Evolutionary conservation across 208 protist species (phyloP).

Genomic region (Trypanosoma cruzi): DNA sequence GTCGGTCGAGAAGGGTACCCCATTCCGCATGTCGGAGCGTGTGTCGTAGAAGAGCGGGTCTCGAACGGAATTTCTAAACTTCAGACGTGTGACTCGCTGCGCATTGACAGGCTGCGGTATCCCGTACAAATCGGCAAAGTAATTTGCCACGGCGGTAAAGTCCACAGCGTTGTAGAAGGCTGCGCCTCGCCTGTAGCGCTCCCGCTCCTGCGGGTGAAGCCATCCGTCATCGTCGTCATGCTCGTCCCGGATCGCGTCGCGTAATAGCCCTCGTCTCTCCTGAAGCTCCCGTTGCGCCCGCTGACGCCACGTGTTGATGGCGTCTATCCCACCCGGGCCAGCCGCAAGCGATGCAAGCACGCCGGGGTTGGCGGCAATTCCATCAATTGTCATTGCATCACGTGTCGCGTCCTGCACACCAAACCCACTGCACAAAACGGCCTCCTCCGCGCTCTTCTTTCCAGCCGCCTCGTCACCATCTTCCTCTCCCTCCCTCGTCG

Average conservation of each 20-base stretch:
- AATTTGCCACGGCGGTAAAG: slow-evolving; percentile 30
- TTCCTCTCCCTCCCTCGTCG: background rate
- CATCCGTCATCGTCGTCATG: slow-evolving; percentile 44
- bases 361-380: slow-evolving; percentile 8
- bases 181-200: slow-evolving; percentile 44
- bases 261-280: background rate
- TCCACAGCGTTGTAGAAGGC: slow-evolving; percentile 57
- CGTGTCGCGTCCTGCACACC: slow-evolving; percentile 10
- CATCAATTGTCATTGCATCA: slow-evolving; percentile 21
- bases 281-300: slow-evolving; percentile 45
- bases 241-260: background rate
- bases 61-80: slow-evolving; percentile 65
- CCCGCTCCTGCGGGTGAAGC: slow-evolving; percentile 48
- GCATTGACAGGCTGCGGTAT: slow-evolving; percentile 58
- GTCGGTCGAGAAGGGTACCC: slow-evolving; percentile 69
- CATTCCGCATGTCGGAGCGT: slow-evolving; percentile 72
- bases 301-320: slow-evolving; percentile 49
- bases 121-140: slow-evolving; percentile 72
- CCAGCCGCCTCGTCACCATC: background rate
- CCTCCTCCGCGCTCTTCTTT: background rate
- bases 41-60: slow-evolving; percentile 85
- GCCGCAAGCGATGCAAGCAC: slow-evolving; percentile 28
- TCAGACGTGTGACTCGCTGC: slow-evolving; percentile 43
- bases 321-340: slow-evolving; percentile 59
- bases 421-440: slow-evolving; percentile 24